Evolutionary conservation across 2,329 filamentous ascomycete species (phyloP), one percentile per base, ranked within the genome.

Genomic region (Hypoxylon sp.): DNA sequence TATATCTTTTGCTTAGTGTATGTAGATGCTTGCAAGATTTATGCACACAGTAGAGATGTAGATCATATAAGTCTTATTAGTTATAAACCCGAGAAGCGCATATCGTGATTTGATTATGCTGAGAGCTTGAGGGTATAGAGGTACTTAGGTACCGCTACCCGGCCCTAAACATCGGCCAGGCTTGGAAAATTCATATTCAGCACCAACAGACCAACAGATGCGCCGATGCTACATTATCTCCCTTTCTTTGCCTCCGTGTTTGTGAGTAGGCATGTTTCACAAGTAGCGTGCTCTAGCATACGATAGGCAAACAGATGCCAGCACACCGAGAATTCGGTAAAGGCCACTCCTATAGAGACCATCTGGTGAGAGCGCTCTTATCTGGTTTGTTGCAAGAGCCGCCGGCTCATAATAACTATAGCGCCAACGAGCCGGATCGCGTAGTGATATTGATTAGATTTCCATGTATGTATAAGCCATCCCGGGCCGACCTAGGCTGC

Each of bases 401-500:
- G 37, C 25, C 23, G 19, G 25, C 11, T 32, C 11, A 11, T n/a
- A 45, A 19, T 27, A 45, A 21, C 16, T 41, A 27, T 30, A 45
- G 46, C 37, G 27, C 45, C 51, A 46, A 30, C 27, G 25, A 16
- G 34, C 48, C 46, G 41, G 43, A 23, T 45, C 32, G 41, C 46
- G n/a, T n/a, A n/a, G n/a, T n/a, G n/a, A 46, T 29, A 37, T 59
- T 63, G 19, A 21, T 23, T 23, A 29, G 41, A 30, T 23, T n/a
- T 16, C 21, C 21, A 25, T 50, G 27, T 37, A 37, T 41, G 5
- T 16, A n/a, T n/a, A n/a, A n/a, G n/a, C 29, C 8, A 39, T 27
- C 30, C 27, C 29, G 14, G 23, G n/a, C 32, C 21, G 12, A 30
- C 30, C 11, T 71, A 64, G 7, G 37, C 76, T 73, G 37, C 76